Evolutionary conservation across 2,329 filamentous ascomycete genomes (phyloP).

Genomic region (Canariomyces notabilis): DNA sequence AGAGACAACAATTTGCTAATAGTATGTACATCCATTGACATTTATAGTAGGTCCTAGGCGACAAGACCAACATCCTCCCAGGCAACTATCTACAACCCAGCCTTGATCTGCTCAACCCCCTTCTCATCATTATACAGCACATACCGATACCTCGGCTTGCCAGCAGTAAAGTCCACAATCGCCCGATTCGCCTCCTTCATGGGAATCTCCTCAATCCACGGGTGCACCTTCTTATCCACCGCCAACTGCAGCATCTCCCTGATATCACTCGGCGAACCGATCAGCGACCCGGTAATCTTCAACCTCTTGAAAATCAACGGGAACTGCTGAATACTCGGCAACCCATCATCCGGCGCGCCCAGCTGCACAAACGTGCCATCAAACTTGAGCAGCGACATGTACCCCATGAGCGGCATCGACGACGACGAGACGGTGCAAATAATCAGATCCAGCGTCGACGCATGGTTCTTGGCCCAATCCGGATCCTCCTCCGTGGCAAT

Average conservation of each 20-base stretch:
- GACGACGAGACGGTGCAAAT: slow-evolving; percentile 50
- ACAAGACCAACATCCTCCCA: too few relatives aligned
- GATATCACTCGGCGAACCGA: slow-evolving; percentile 54
- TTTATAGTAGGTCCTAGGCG: too few relatives aligned
- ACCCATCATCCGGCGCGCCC: slow-evolving; percentile 49
- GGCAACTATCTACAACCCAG: background rate
- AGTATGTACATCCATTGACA: too few relatives aligned
- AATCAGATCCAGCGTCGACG: slow-evolving; percentile 52
- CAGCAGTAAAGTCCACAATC: slow-evolving; percentile 52
- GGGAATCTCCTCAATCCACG: slow-evolving; percentile 51
- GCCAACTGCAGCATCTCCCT: slow-evolving; percentile 57
- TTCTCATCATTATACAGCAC: slow-evolving; percentile 28
- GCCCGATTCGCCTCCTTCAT: slow-evolving; percentile 55
- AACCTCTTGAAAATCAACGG: slow-evolving; percentile 52
- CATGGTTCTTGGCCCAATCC: slow-evolving; percentile 51
- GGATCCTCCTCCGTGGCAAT: slow-evolving; percentile 43
- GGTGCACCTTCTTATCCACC: slow-evolving; percentile 52
- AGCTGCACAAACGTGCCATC: slow-evolving; percentile 37
- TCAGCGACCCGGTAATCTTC: slow-evolving; percentile 42
- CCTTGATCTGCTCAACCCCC: slow-evolving; percentile 1
- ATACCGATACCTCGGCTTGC: slow-evolving; percentile 49
- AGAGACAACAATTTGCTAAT: too few relatives aligned
- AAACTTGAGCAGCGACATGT: slow-evolving; percentile 61
- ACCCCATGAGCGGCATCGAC: slow-evolving; percentile 57
- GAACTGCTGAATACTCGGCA: slow-evolving; percentile 48